These are phyloP conservation scores for Graphiopsis chlorocephala DNA, from an alignment of 2,329 filamentous ascomycete species.

Conservation along the genomic window DNA sequence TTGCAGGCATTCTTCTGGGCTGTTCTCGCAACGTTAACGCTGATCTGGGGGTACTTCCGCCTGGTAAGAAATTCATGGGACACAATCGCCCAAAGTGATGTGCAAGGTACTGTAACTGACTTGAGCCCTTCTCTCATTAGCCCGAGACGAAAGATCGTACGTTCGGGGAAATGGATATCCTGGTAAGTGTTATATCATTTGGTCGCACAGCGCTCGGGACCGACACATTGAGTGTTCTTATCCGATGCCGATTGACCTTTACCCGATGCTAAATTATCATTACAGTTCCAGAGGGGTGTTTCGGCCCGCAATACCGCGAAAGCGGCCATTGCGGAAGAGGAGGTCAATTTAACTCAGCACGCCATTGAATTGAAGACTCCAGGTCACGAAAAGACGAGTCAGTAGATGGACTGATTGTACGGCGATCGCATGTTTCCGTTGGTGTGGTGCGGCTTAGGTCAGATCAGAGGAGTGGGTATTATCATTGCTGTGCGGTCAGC, in stretches of 20 bases:
- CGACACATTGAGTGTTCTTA: background rate
- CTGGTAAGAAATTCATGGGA: conserved; percentile 16
- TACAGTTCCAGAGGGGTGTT: conserved; percentile 12
- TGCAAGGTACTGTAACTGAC: background rate
- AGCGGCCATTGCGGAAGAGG: conserved; percentile 10
- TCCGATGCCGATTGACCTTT: background rate
- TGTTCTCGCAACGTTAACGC: conserved; percentile 21
- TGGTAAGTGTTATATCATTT: conserved; percentile 25
- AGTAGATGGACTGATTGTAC: background rate
- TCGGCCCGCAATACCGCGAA: conserved; percentile 12
- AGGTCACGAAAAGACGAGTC: background rate
- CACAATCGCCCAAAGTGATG: background rate
- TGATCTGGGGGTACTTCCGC: conserved; percentile 33
- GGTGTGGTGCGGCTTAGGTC: background rate
- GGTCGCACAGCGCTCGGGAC: background rate
- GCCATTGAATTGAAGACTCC: background rate
- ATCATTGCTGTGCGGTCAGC: background rate
- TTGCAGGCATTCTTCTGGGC: conserved; percentile 30
- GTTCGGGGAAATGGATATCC: conserved; percentile 37
- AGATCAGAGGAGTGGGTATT: background rate
- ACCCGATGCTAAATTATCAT: background rate
- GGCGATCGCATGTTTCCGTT: background rate
- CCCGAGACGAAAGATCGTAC: conserved; percentile 37
- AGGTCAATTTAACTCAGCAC: conserved; percentile 9
- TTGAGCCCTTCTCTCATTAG: background rate